Percentiles rank a stretch among this genome's conserved stretches.
Evolutionary conservation across 2,329 filamentous ascomycete genomes (phyloP).

Genomic region (Fusarium humuli): DNA sequence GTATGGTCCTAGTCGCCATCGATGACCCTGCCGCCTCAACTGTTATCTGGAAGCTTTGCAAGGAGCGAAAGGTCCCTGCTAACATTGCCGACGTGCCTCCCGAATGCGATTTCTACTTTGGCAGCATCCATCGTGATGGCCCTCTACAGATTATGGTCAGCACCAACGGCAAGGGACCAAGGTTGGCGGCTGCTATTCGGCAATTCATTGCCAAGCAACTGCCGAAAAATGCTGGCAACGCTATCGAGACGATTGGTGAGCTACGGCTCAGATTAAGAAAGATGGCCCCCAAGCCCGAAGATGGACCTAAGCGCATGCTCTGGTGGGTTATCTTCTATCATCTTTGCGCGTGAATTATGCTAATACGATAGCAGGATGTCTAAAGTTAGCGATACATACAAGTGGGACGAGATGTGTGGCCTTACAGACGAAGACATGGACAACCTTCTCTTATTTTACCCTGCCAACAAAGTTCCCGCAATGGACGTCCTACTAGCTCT

Average conservation of each 20-base stretch:
- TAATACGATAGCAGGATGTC: conserved; percentile 75
- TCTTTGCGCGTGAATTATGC: neutral
- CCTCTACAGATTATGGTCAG: conserved; percentile 98
- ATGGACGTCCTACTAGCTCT: conserved; percentile 67
- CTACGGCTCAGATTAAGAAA: conserved; percentile 82
- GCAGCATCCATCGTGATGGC: conserved; percentile 92
- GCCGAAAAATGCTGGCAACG: conserved; percentile 83
- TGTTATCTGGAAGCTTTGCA: conserved; percentile 92
- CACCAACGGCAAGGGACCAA: conserved; percentile 95
- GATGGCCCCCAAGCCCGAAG: conserved; percentile 76
- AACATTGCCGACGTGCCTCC: conserved; percentile 98
- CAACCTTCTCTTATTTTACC: conserved; percentile 81
- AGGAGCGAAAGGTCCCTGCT: conserved; percentile 82
- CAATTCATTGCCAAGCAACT: conserved; percentile 81
- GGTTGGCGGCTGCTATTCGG: conserved; percentile 87
- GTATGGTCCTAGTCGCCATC: conserved; percentile 93
- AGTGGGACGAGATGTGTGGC: conserved; percentile 83
- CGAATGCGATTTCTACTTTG: conserved; percentile 99
- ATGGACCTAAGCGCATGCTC: conserved; percentile 88
- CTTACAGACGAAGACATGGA: conserved; percentile 89
- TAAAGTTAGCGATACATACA: conserved; percentile 88
- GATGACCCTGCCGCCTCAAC: conserved; percentile 94
- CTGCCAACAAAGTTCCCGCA: conserved; percentile 64
- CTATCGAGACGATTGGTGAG: conserved; percentile 85
- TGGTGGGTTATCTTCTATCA: conserved; percentile 68